A percentile compares a stretch with the other conserved stretches of the same genome.
Evolutionary conservation across 495 filamentous ascomycete species (phyloP).

Genomic region (Podospora anserina): DNA sequence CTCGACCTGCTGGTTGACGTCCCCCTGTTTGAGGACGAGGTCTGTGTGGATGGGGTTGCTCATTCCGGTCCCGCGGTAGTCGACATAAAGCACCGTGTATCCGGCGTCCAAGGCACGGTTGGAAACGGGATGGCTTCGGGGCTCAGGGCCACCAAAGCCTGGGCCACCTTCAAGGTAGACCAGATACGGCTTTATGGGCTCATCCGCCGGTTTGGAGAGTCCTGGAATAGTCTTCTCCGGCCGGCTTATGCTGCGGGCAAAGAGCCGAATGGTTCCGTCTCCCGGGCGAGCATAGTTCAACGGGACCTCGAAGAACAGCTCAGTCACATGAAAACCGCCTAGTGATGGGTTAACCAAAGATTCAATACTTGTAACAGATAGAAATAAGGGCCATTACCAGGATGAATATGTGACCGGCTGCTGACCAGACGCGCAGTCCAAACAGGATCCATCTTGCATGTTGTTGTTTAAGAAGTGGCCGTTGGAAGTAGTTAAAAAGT

Average conservation of each 20-base stretch:
- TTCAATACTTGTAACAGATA: not conserved
- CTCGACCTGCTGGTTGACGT: conserved; percentile 62
- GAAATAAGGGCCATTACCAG: not conserved
- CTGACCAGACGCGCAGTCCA: not conserved
- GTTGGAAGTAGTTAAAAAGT: not conserved
- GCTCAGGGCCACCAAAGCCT: conserved; percentile 67
- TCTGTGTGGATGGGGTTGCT: conserved; percentile 72
- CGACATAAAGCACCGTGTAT: conserved; percentile 79
- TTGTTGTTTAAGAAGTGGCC: not conserved
- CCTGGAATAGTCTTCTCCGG: conserved; percentile 57
- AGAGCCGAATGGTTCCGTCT: conserved; percentile 63
- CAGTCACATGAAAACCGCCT: conserved; percentile 74
- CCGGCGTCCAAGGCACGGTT: conserved; percentile 71
- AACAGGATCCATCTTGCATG: not conserved
- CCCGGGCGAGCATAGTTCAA: conserved; percentile 65
- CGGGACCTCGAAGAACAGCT: conserved; percentile 84
- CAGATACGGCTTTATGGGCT: conserved; percentile 46
- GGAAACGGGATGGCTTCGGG: conserved; percentile 67
- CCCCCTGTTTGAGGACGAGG: conserved; percentile 62
- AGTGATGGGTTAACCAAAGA: not conserved
- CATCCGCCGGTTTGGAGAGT: conserved; percentile 24
- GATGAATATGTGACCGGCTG: not conserved
- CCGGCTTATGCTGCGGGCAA: conserved; percentile 68
- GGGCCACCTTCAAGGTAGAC: conserved; percentile 72
- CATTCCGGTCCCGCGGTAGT: conserved; percentile 85